Percentiles rank a stretch among this genome's conserved stretches.
Evolutionary conservation across 2,329 filamentous ascomycete species (phyloP).

Genomic region (Pseudogymnoascus sp.): DNA sequence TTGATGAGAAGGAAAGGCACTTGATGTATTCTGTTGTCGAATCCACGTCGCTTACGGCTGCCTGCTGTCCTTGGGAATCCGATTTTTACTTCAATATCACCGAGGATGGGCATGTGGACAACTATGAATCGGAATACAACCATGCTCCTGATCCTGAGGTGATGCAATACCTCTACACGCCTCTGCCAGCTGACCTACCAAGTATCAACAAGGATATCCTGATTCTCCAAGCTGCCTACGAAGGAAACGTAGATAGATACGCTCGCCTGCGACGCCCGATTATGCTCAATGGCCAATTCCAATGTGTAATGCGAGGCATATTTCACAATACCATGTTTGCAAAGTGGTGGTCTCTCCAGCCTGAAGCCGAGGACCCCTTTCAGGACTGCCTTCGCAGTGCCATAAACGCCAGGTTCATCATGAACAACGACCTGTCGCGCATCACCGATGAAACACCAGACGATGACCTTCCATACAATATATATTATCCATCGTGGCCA

Average conservation of each 20-base stretch:
- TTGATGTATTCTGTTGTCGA: too few relatives aligned
- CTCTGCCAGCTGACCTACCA: conserved; percentile 31
- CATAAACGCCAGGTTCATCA: conserved; percentile 26
- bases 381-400: conserved; percentile 11
- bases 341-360: conserved; percentile 24
- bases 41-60: too few relatives aligned
- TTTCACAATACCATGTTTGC: conserved; percentile 33
- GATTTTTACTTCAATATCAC: neutral
- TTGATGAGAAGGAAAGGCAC: conserved; percentile 14
- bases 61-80: too few relatives aligned
- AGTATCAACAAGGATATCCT: conserved; percentile 31
- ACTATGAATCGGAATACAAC: neutral
- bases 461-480: conserved; percentile 1
- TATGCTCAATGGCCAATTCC: conserved; percentile 19
- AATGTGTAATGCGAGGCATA: conserved; percentile 25
- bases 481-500: neutral
- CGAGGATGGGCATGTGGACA: neutral
- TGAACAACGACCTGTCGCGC: conserved; percentile 22
- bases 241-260: conserved; percentile 35
- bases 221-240: conserved; percentile 31
- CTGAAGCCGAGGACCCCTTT: neutral
- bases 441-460: neutral
- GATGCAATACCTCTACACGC: conserved; percentile 22
- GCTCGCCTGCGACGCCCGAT: conserved; percentile 26
- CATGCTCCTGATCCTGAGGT: neutral